Conservation (phyloP, 1,139 yeast species). For the Protomyces inundatus region DNA sequence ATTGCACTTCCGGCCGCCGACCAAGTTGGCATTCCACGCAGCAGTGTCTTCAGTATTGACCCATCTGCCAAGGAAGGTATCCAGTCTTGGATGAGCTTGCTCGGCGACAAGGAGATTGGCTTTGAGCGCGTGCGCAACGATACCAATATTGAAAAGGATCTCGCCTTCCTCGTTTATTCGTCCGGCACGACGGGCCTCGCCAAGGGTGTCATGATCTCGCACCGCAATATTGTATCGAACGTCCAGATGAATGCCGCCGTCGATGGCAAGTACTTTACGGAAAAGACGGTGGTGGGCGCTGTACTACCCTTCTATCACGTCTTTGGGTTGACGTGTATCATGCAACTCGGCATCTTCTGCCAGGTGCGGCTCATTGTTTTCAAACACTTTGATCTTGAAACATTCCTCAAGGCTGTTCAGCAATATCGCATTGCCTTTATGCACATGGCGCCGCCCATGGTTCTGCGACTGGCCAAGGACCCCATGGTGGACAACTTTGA, state of each 20-base stretch:
- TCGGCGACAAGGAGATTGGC: slow-evolving; percentile 30
- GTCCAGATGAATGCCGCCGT: slow-evolving; percentile 29
- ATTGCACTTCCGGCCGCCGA: slow-evolving; percentile 37
- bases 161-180: slow-evolving; percentile 51
- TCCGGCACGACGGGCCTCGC: slow-evolving; percentile 39
- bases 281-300: slow-evolving; percentile 11
- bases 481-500: slow-evolving; percentile 40
- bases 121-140: slow-evolving; percentile 29
- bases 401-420: slow-evolving; percentile 23
- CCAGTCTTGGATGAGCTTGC: slow-evolving; percentile 25
- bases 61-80: slow-evolving; percentile 31
- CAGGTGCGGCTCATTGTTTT: slow-evolving; percentile 27
- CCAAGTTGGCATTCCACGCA: slow-evolving; percentile 13
- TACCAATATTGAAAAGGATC: slow-evolving; percentile 30
- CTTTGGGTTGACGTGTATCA: slow-evolving; percentile 28
- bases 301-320: slow-evolving; percentile 26
- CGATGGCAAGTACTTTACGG: slow-evolving; percentile 25
- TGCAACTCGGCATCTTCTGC: slow-evolving; percentile 18
- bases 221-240: slow-evolving; percentile 37
- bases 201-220: slow-evolving; percentile 58
- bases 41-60: slow-evolving; percentile 12
- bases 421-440: slow-evolving; percentile 17
- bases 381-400: slow-evolving; percentile 27
- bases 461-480: slow-evolving; percentile 41
- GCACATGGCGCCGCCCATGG: slow-evolving; percentile 41